phyloP scores from a whole-genome alignment of 1,139 yeast species.

The Meyerozyma carpophila region DNA sequence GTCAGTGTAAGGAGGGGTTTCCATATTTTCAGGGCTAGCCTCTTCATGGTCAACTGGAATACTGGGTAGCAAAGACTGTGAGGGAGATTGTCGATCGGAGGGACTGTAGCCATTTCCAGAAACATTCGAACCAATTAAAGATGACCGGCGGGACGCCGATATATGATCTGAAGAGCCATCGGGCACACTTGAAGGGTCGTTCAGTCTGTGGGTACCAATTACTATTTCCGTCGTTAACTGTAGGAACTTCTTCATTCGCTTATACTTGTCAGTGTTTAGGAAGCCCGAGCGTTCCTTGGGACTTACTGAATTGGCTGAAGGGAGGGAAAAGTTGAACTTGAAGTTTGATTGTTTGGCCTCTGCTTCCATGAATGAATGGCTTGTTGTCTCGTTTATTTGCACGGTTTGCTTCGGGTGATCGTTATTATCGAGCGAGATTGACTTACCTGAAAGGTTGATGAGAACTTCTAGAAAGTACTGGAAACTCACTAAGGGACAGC shows the following conservation, averaged over 20 bases:
- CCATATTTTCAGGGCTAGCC: background rate
- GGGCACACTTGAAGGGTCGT: background rate
- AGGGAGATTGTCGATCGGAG: background rate
- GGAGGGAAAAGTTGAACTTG: slow-evolving; percentile 29
- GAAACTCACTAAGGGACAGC: slow-evolving; percentile 70
- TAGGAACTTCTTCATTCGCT: slow-evolving; percentile 68
- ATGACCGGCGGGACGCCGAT: slow-evolving; percentile 1
- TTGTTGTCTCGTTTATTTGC: background rate
- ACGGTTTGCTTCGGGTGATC: slow-evolving; percentile 7
- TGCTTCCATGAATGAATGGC: slow-evolving; percentile 4
- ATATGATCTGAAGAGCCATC: slow-evolving; percentile 5
- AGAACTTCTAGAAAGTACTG: slow-evolving; percentile 83
- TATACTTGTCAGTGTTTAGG: slow-evolving; percentile 73
- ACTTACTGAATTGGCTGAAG: slow-evolving; percentile 19
- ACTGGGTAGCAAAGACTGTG: slow-evolving; percentile 1
- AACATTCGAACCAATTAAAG: background rate
- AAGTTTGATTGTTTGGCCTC: slow-evolving; percentile 12
- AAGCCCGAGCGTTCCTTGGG: slow-evolving; percentile 42
- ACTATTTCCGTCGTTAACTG: slow-evolving; percentile 75
- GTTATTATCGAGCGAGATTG: slow-evolving; percentile 31
- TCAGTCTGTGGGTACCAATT: slow-evolving; percentile 67
- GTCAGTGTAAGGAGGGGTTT: slow-evolving; percentile 14
- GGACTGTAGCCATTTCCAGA: slow-evolving; percentile 1
- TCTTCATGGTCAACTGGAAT: background rate
- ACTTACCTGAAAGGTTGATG: slow-evolving; percentile 55